These are phyloP conservation scores for Chalaropsis thielavioides DNA, from an alignment of 2,329 filamentous ascomycete genomes.

Conservation along the genomic window DNA sequence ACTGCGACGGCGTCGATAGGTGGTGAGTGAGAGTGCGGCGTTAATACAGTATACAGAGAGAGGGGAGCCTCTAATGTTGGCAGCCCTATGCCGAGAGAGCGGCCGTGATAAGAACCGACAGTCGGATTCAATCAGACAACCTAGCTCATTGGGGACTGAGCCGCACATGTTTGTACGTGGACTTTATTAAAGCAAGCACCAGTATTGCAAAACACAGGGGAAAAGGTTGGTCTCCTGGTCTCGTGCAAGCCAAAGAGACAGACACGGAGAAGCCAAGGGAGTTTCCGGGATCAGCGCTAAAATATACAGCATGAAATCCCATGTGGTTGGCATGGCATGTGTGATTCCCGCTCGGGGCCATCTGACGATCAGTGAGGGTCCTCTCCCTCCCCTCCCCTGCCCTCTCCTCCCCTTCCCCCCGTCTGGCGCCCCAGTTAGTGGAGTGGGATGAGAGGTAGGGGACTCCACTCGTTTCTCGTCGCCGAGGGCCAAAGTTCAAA, in stretches of 20 bases:
- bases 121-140: no score
- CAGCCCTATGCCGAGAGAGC: no score
- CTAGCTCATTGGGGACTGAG: no score
- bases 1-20: not conserved
- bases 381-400: not conserved
- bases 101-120: no score
- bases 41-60: no score
- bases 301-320: not conserved
- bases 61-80: no score
- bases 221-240: not conserved
- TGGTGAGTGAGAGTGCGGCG: no score
- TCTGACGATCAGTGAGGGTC: not conserved
- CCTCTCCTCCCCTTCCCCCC: not conserved
- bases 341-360: not conserved
- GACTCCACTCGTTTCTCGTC: not conserved
- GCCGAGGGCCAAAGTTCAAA: not conserved
- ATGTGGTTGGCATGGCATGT: conserved; percentile 6
- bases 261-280: not conserved
- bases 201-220: not conserved
- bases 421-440: not conserved
- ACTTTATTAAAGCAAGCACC: no score
- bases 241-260: not conserved
- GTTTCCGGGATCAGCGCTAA: not conserved
- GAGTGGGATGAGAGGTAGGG: not conserved
- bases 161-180: no score